These are phyloP conservation scores for Wickerhamiella kurtzmanii DNA, from an alignment of 805 yeast genomes.

Conservation along the genomic window DNA sequence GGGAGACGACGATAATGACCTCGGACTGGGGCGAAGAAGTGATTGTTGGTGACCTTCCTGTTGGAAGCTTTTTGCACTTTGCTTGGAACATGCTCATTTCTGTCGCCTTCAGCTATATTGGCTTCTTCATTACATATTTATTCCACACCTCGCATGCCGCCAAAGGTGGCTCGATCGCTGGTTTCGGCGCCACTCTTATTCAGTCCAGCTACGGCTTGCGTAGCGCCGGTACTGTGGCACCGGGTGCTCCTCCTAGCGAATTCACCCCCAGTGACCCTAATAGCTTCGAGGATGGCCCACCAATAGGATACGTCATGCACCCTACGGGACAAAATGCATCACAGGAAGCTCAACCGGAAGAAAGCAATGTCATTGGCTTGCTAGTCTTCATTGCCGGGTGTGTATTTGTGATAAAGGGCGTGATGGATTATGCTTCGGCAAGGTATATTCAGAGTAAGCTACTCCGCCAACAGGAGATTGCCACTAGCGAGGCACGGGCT, in stretches of 20 bases:
- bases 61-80: constrained; percentile 78
- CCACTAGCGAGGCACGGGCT: neutral
- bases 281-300: constrained; percentile 32
- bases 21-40: constrained; percentile 74
- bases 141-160: constrained; percentile 96
- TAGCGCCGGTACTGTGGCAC: constrained; percentile 29
- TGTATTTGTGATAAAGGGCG: constrained; percentile 48
- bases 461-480: constrained; percentile 18
- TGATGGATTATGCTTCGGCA: constrained; percentile 63
- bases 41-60: constrained; percentile 89
- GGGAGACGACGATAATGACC: constrained; percentile 79
- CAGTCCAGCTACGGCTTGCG: constrained; percentile 50
- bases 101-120: constrained; percentile 85
- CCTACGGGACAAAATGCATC: constrained; percentile 11
- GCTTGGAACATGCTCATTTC: constrained; percentile 84
- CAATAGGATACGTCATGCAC: constrained; percentile 15
- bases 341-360: constrained; percentile 5
- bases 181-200: constrained; percentile 73
- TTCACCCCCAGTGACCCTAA: constrained; percentile 48
- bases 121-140: constrained; percentile 78
- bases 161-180: constrained; percentile 86
- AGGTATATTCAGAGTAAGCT: constrained; percentile 59
- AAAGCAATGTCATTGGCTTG: constrained; percentile 35
- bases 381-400: constrained; percentile 55
- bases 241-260: constrained; percentile 24